These are phyloP conservation scores for Leucosporidium yakuticum DNA, from an alignment of 768 basidiomycete species.

Conservation along the genomic window DNA sequence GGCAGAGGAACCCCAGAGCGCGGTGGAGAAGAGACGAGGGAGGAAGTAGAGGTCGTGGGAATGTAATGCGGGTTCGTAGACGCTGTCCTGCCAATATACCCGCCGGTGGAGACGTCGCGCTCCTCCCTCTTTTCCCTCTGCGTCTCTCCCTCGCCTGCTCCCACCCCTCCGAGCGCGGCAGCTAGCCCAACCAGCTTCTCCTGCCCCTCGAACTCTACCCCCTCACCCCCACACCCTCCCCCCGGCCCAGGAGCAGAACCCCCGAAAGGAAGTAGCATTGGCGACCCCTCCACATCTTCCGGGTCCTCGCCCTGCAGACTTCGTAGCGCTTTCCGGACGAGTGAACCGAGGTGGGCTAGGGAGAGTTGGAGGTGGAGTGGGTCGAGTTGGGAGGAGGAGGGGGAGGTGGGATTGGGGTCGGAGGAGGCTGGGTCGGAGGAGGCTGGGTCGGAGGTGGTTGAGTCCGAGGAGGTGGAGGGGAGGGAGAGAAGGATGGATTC, in stretches of 20 bases:
- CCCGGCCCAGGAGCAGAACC: background rate
- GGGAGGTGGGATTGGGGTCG: constrained; percentile 34
- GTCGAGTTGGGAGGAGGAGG: constrained; percentile 14
- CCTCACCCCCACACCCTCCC: background rate
- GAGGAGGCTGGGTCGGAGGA: constrained; percentile 38
- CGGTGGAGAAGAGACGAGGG: constrained; percentile 21
- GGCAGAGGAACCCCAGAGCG: background rate
- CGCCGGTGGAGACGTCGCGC: constrained; percentile 17
- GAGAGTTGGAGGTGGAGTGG: constrained; percentile 26
- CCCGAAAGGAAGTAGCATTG: constrained; percentile 5
- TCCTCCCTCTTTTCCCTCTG: too few species aligned
- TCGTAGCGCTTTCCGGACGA: constrained; percentile 38
- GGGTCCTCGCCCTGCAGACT: constrained; percentile 38
- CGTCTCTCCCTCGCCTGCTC: background rate
- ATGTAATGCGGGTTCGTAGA: constrained; percentile 21
- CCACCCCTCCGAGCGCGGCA: background rate
- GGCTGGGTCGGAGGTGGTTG: constrained; percentile 5
- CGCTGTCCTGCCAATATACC: constrained; percentile 16
- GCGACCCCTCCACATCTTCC: constrained; percentile 21
- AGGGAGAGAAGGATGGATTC: constrained; percentile 59
- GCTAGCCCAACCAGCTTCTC: background rate
- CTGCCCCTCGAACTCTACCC: background rate
- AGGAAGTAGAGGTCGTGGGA: constrained; percentile 30
- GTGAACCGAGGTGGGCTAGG: constrained; percentile 32
- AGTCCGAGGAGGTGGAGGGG: constrained; percentile 42